A percentile compares a stretch with the other conserved stretches of the same genome.
Conservation (phyloP, 768 basidiomycete species). For the Fomitopsis pulvina region DNA sequence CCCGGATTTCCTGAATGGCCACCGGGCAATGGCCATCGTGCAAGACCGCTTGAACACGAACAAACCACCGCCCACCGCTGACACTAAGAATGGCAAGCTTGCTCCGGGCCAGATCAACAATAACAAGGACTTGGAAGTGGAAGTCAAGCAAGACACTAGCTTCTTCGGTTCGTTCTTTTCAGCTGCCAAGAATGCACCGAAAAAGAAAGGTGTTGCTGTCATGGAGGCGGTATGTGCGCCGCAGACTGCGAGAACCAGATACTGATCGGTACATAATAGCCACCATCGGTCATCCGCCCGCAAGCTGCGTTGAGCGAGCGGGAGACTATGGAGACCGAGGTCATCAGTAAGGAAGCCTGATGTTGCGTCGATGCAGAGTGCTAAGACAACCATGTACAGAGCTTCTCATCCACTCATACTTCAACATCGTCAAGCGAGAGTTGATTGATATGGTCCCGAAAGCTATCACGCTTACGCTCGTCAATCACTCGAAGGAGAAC, state of each 20-base stretch:
- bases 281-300: conserved; percentile 83
- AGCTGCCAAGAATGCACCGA: conserved; percentile 48
- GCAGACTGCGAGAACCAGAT: conserved; percentile 3
- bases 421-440: conserved; percentile 96
- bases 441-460: conserved; percentile 99
- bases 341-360: conserved; percentile 86
- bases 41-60: conserved; percentile 74
- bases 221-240: conserved; percentile 48
- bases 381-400: conserved; percentile 38
- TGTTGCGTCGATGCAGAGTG: not conserved
- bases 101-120: conserved; percentile 72
- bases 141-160: conserved; percentile 77
- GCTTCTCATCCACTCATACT: conserved; percentile 93
- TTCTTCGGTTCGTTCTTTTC: conserved; percentile 97
- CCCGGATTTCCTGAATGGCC: conserved; percentile 96
- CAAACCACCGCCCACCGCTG: conserved; percentile 57
- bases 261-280: conserved; percentile 32
- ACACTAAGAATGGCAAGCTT: conserved; percentile 67
- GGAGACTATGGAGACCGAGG: conserved; percentile 97
- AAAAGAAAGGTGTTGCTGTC: conserved; percentile 48
- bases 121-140: conserved; percentile 90
- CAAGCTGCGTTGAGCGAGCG: conserved; percentile 88
- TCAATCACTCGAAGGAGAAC: conserved; percentile 90
- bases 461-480: conserved; percentile 85
- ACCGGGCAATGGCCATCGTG: conserved; percentile 92